These are phyloP conservation scores for Solanum microdontum DNA, from an alignment of 257 asterid genomes.

Conservation along the genomic window DNA sequence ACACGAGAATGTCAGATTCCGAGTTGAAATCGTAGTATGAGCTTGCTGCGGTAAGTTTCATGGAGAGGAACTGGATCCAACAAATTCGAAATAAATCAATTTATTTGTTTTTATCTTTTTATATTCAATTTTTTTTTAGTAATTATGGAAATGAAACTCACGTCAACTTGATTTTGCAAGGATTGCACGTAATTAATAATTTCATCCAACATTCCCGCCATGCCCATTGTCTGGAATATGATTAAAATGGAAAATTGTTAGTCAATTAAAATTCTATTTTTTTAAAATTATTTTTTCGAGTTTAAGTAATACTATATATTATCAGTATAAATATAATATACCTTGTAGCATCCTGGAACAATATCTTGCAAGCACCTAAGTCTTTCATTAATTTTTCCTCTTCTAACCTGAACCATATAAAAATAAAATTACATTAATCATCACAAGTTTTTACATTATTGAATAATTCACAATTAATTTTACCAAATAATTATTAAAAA, in stretches of 20 bases:
- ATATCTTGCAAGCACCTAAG: constrained; percentile 77
- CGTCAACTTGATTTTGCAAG: constrained; percentile 92
- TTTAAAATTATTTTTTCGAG: neutral
- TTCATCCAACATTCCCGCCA: constrained; percentile 95
- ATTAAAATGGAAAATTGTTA: neutral
- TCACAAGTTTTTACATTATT: neutral
- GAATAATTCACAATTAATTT: neutral
- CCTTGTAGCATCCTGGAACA: constrained; percentile 96
- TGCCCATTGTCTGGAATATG: constrained; percentile 79
- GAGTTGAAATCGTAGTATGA: constrained; percentile 47
- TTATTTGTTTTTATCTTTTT: neutral
- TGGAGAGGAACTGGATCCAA: constrained; percentile 62
- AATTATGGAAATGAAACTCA: constrained; percentile 8
- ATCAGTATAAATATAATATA: neutral
- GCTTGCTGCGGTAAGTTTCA: constrained; percentile 86
- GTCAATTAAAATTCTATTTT: neutral
- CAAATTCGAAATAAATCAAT: neutral
- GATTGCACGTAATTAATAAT: constrained; percentile 81
- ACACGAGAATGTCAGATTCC: constrained; percentile 33
- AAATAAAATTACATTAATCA: neutral
- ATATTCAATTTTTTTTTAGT: neutral
- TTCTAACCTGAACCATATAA: constrained; percentile 49
- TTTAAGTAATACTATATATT: neutral
- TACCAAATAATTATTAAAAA: neutral
- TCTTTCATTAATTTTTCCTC: constrained; percentile 80